Base-by-base conservation (phyloP, 441 rosid species). In the Erodium moschatum region DNA sequence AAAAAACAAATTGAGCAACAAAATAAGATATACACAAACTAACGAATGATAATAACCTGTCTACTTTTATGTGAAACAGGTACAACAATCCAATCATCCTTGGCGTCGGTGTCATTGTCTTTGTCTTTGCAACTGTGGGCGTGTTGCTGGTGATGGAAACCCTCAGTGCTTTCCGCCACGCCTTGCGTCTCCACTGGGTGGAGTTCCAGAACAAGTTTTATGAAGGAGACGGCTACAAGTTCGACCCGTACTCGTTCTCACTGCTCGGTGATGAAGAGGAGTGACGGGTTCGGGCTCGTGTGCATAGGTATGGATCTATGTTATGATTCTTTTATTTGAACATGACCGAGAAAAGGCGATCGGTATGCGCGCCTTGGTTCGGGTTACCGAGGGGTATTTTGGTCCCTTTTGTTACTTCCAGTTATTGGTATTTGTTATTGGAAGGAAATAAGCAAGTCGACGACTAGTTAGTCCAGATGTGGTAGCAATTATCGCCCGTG, bases 71-170 rank as follows among this genome's bases (percentile, higher is more conserved):
- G 29, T 24, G 18, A 20, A 12, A 63, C 88, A 89, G 97, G 78
- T 89, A 72, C 82, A 88, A 93, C 91, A 93, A 89, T 72, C 61
- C 83, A 15, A 64, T 89, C 20, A 84, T 91, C 75, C 83, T 86
- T 24, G 38, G 85, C 0, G 69, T 88, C 15, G 98, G 97, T 60
- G 50, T 85, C 78, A 64, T 91, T 1, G 67, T 94, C 74, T 94
- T 91, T 24, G 52, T 88, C 11, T 89, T 79, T 21, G 97, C 97
- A 54, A 94, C 98, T 0, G 86, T 88, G 20, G 94, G 94, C 10
- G 97, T 94, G 56, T 72, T 91, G 78, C 90, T 94, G 7, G 89
- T 94, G 74, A 91, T 94, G 97, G 97, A 94, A 76, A 94, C 98
- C 44, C 88, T 94, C 13, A 89, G 97, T 66, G 97, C 97, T 6